Conservation (phyloP, 208 protist species). For the Sergeia podlipaevii region DNA sequence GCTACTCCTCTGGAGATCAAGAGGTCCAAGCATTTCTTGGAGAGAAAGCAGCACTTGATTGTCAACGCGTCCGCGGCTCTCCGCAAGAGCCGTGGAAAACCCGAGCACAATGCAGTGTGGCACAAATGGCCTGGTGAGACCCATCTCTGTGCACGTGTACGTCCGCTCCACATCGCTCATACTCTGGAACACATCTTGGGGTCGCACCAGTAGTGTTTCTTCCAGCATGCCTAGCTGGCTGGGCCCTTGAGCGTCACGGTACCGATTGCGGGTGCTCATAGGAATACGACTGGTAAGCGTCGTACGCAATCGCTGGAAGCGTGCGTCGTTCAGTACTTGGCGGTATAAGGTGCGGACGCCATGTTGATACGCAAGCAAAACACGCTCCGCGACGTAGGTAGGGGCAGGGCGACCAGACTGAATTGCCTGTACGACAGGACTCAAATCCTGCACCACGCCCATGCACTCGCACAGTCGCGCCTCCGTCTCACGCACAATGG, state of each 20-base stretch:
- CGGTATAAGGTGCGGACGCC: constrained; percentile 30
- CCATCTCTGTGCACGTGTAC: constrained; percentile 69
- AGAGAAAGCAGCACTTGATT: no score
- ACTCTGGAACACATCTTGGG: constrained; percentile 33
- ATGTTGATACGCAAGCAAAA: constrained; percentile 38
- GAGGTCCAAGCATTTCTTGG: not conserved
- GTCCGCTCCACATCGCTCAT: constrained; percentile 47
- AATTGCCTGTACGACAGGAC: not conserved
- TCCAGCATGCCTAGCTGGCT: constrained; percentile 21
- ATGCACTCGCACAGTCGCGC: constrained; percentile 13
- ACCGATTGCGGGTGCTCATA: not conserved
- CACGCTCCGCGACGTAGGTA: constrained; percentile 30
- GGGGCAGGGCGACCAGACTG: not conserved
- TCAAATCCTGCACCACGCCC: not conserved
- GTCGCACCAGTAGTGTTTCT: constrained; percentile 31
- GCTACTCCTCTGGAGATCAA: no score
- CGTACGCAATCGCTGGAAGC: constrained; percentile 44
- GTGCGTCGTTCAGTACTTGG: constrained; percentile 19
- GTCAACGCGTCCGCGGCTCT: not conserved
- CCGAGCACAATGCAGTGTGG: constrained; percentile 44
- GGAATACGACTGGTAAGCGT: constrained; percentile 26
- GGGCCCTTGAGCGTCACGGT: constrained; percentile 8
- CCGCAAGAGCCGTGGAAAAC: constrained; percentile 10
- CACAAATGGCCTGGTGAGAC: constrained; percentile 54
- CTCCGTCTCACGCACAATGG: constrained; percentile 22